Evolutionary conservation across 805 yeast species (phyloP).

Genomic region (Candida tallmaniae): DNA sequence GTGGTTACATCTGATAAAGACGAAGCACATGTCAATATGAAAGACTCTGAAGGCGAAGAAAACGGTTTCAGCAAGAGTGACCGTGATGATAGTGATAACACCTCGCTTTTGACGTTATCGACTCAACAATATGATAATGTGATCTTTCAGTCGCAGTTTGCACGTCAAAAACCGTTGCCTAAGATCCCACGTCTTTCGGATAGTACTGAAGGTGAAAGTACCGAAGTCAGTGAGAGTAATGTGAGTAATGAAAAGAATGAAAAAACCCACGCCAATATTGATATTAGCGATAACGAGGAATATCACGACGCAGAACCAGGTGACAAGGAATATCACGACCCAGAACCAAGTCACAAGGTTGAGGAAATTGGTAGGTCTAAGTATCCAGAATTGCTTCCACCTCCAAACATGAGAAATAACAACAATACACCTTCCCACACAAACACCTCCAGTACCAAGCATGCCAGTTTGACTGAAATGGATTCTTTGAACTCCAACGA

Average conservation of each 20-base stretch:
- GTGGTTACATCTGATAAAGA: neutral
- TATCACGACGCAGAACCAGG: no score
- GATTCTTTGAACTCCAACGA: slow-evolving; percentile 20
- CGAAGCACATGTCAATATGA: slow-evolving; percentile 2
- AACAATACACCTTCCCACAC: neutral
- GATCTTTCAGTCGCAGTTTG: slow-evolving; percentile 35
- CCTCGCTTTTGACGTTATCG: slow-evolving; percentile 30
- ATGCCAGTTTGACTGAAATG: slow-evolving; percentile 11
- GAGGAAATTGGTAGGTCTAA: neutral
- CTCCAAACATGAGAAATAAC: slow-evolving; percentile 12
- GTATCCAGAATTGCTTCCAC: slow-evolving; percentile 8
- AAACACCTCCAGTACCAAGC: slow-evolving; percentile 7
- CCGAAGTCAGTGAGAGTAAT: neutral
- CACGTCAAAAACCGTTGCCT: slow-evolving; percentile 18
- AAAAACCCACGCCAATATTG: no score
- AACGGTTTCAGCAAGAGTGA: neutral
- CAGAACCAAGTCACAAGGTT: neutral
- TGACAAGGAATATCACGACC: neutral
- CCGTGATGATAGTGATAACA: slow-evolving; percentile 15
- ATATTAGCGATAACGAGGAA: no score
- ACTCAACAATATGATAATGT: slow-evolving; percentile 36
- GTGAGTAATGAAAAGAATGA: neutral
- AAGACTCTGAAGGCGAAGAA: neutral
- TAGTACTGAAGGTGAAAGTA: neutral
- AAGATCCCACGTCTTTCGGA: no score